phyloP scores from a whole-genome alignment of 805 yeast species.

The Candida xyloterini region DNA sequence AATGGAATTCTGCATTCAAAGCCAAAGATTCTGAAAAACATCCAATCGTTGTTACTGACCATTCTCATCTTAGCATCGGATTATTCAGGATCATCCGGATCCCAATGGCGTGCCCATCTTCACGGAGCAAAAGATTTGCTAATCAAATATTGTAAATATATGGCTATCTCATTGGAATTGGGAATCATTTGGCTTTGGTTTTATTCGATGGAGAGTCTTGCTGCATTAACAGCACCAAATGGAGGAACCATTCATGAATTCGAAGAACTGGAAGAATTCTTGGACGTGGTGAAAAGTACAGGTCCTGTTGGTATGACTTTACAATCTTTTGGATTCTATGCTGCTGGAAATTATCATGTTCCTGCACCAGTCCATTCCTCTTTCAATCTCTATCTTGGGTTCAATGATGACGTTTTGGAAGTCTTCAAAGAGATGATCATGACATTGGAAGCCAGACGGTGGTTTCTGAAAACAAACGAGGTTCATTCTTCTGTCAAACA shows the following conservation, averaged over 20 bases:
- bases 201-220: constrained; percentile 57
- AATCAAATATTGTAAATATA: constrained; percentile 42
- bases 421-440: constrained; percentile 31
- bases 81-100: constrained; percentile 54
- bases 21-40: constrained; percentile 45
- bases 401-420: constrained; percentile 34
- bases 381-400: constrained; percentile 35
- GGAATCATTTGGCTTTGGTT: constrained; percentile 52
- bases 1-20: constrained; percentile 48
- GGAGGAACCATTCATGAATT: constrained; percentile 59
- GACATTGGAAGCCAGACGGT: constrained; percentile 27
- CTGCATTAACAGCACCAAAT: constrained; percentile 52
- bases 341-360: constrained; percentile 24
- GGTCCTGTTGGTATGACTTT: constrained; percentile 24
- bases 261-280: constrained; percentile 43
- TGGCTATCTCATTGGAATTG: constrained; percentile 34
- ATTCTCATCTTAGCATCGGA: constrained; percentile 65
- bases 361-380: constrained; percentile 10
- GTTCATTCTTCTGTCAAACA: constrained; percentile 13
- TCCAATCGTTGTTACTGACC: constrained; percentile 67
- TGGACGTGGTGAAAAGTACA: constrained; percentile 29
- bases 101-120: constrained; percentile 67
- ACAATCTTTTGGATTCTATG: constrained; percentile 29
- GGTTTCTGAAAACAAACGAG: neutral
- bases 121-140: constrained; percentile 66